A percentile compares a stretch with the other conserved stretches of the same genome.
Evolutionary conservation across 2,329 filamentous ascomycete genomes (phyloP).

Genomic region (Ceratocystis smalleyi): DNA sequence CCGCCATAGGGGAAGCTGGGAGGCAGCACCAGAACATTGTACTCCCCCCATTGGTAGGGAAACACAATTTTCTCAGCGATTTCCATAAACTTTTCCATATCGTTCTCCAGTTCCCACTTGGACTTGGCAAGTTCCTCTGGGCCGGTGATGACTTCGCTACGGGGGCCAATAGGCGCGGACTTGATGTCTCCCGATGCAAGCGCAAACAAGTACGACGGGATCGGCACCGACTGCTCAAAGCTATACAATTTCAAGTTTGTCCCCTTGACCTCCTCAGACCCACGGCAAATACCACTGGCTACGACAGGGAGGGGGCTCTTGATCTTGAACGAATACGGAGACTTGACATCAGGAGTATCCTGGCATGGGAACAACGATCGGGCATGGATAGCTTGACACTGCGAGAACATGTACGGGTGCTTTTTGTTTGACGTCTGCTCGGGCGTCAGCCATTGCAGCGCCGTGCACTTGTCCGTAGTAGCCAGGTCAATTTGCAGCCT

Average conservation of each 20-base stretch:
- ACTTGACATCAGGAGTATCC: slow-evolving; percentile 94
- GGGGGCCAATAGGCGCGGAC: slow-evolving; percentile 70
- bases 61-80: slow-evolving; percentile 69
- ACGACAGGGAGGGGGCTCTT: slow-evolving; percentile 78
- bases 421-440: slow-evolving; percentile 91
- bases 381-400: slow-evolving; percentile 92
- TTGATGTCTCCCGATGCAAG: slow-evolving; percentile 74
- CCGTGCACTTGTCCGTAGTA: slow-evolving; percentile 79
- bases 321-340: slow-evolving; percentile 81
- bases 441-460: slow-evolving; percentile 86
- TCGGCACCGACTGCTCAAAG: slow-evolving; percentile 82
- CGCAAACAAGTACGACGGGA: slow-evolving; percentile 90
- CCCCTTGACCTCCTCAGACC: slow-evolving; percentile 31
- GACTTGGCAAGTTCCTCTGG: slow-evolving; percentile 72
- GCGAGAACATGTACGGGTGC: slow-evolving; percentile 94
- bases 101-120: slow-evolving; percentile 80
- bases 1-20: slow-evolving; percentile 82
- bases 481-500: slow-evolving; percentile 51
- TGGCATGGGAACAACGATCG: slow-evolving; percentile 92
- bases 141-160: slow-evolving; percentile 71
- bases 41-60: slow-evolving; percentile 85
- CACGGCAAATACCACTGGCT: slow-evolving; percentile 59
- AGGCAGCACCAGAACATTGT: slow-evolving; percentile 83
- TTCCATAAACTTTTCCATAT: slow-evolving; percentile 84
- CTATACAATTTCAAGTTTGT: slow-evolving; percentile 53